These are phyloP conservation scores for Astrocystis sublimbata DNA, from an alignment of 495 filamentous ascomycete genomes.

Conservation along the genomic window DNA sequence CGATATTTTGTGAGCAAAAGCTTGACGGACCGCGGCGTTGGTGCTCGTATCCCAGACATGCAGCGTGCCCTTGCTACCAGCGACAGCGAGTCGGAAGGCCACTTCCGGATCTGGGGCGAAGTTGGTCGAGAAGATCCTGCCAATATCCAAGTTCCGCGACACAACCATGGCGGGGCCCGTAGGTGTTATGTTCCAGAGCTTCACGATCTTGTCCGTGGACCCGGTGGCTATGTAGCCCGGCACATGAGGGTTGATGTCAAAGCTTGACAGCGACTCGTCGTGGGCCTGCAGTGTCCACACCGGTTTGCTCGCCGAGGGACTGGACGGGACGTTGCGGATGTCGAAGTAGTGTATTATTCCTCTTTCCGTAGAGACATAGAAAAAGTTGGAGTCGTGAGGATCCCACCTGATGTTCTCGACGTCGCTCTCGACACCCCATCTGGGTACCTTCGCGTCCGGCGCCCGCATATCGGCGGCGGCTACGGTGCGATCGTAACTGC, in stretches of 20 bases:
- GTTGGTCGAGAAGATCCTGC: constrained; percentile 86
- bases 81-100: constrained; percentile 86
- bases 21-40: constrained; percentile 82
- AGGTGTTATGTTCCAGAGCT: constrained; percentile 91
- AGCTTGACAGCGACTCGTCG: constrained; percentile 89
- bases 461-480: constrained; percentile 92
- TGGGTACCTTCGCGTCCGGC: constrained; percentile 71
- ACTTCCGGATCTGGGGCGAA: constrained; percentile 91
- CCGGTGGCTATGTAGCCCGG: constrained; percentile 92
- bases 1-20: constrained; percentile 74
- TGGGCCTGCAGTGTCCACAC: constrained; percentile 95
- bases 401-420: constrained; percentile 93
- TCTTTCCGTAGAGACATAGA: constrained; percentile 92
- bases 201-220: constrained; percentile 89
- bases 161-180: constrained; percentile 84
- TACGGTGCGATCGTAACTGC: constrained; percentile 90
- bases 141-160: constrained; percentile 85
- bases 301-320: constrained; percentile 72
- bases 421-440: constrained; percentile 92
- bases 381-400: constrained; percentile 85
- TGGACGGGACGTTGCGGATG: constrained; percentile 64
- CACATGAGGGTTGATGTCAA: constrained; percentile 85
- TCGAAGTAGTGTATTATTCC: constrained; percentile 90
- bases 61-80: constrained; percentile 90
- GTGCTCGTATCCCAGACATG: constrained; percentile 97